These are phyloP conservation scores for Thalassiosira pacifica DNA, from an alignment of 352 stramenopile species.

Conservation along the genomic window DNA sequence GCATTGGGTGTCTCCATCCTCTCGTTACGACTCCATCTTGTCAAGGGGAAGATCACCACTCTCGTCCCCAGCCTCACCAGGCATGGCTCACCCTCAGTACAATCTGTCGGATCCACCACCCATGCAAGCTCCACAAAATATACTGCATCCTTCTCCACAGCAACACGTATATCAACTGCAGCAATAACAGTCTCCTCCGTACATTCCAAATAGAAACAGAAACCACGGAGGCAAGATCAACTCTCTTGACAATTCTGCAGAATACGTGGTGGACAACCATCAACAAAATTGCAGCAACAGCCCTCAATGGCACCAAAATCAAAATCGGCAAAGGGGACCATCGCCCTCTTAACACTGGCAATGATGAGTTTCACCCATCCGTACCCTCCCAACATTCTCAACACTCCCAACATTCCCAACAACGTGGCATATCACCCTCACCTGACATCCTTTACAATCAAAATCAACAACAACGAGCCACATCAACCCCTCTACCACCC, in stretches of 20 bases:
- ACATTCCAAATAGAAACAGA: background rate
- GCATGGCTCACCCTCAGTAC: background rate
- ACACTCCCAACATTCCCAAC: background rate
- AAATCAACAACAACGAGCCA: background rate
- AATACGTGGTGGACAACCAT: constrained; percentile 19
- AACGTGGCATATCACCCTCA: background rate
- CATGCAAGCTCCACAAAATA: background rate
- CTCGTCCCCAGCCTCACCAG: too few species aligned
- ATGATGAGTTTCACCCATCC: background rate
- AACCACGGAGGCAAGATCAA: background rate
- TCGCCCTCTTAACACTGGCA: background rate
- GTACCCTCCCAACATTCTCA: too few species aligned
- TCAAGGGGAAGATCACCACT: too few species aligned
- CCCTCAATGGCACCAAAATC: background rate
- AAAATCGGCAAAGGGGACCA: background rate
- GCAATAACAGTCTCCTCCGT: constrained; percentile 9
- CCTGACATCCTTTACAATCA: background rate
- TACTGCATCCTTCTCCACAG: constrained; percentile 1
- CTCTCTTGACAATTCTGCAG: constrained; percentile 4
- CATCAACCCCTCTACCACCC: background rate
- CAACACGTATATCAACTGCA: constrained; percentile 24
- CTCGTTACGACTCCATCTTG: too few species aligned
- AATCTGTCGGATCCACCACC: background rate
- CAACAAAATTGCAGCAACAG: background rate
- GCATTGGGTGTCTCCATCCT: too few species aligned